Base-by-base conservation (phyloP, 2,329 filamentous ascomycete species). In the Nannizziopsis arthrosporioides region DNA sequence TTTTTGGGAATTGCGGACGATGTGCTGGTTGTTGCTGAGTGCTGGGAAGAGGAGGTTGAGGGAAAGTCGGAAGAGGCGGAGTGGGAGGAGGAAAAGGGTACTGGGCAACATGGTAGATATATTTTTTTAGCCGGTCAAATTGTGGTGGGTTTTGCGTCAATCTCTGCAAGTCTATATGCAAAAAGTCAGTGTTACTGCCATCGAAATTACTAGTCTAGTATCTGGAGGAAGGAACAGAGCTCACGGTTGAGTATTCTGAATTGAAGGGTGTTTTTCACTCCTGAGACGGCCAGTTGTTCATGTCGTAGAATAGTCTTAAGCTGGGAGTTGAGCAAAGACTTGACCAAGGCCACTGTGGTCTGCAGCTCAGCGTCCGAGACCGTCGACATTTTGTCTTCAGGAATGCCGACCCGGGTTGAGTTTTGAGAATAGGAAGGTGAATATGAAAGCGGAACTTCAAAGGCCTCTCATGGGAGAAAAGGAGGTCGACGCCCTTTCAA, bases 261-360 rank as follows among this genome's bases (percentile, higher is more conserved):
- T 67, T 94, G 88, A 51, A 96, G 71, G 37, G 84, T 77, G 31
- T 80, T 78, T 72, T 98, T 98, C 59, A 92, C 82, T 15, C 92
- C 92, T 22, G 82, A 85, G 52, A 85, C 83, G 55, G 78, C 76
- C 32, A 94, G 72, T 41, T 80, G 77, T 68, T 94, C 85, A 52
- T 77, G 72, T 54, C 79, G 76, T 61, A 90, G 84, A 55, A 96
- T 82, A 45, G 74, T 74, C 58, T 87, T 85, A 42, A 95, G 76
- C 58, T 89, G 81, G 51, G 70, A 71, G 60, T 80, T 81, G 47
- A 79, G 69, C 45, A 81, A 65, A 7, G 67, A 73, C 59, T 77
- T 78, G 42, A 75, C 66, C 54, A 70, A 64, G 44, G 66, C 65
- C 43, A 65, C 63, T 17, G 73, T 61, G 49, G 59, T 56, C 42